Conservation (phyloP, 1,284 basidiomycete genomes). For the Ganoderma resinaceum region DNA sequence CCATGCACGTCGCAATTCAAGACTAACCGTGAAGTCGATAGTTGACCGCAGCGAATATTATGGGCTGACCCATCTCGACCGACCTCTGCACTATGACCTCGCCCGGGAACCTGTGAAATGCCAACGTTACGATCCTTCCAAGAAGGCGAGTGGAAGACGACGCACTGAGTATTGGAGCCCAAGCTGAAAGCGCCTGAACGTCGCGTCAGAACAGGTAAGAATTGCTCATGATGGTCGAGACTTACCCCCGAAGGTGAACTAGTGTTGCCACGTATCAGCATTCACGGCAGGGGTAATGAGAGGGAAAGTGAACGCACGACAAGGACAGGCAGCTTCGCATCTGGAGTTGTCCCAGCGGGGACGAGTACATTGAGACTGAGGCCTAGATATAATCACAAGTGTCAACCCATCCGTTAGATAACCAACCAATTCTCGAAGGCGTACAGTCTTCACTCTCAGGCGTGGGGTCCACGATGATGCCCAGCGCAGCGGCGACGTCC, state of each 20-base stretch:
- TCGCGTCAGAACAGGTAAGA: background rate
- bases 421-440: background rate
- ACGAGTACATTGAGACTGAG: slow-evolving; percentile 51
- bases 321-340: slow-evolving; percentile 47
- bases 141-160: background rate
- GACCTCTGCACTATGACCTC: slow-evolving; percentile 4
- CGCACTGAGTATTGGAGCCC: background rate
- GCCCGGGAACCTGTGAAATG: background rate
- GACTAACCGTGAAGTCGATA: background rate
- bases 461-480: background rate
- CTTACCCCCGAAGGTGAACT: slow-evolving; percentile 5
- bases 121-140: background rate
- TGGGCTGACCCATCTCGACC: background rate
- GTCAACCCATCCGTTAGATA: background rate
- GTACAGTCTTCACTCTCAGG: background rate
- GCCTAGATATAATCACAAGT: slow-evolving; percentile 36
- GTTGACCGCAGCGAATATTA: background rate
- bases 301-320: slow-evolving; percentile 26
- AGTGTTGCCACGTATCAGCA: background rate
- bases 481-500: background rate
- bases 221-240: background rate
- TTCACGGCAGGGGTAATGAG: background rate
- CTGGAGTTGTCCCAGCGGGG: slow-evolving; percentile 32
- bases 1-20: background rate
- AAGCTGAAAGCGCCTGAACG: background rate